A percentile compares a stretch with the other conserved stretches of the same genome.
Evolutionary conservation across 1,284 basidiomycete species (phyloP).

Genomic region (Coniferiporia weirii): DNA sequence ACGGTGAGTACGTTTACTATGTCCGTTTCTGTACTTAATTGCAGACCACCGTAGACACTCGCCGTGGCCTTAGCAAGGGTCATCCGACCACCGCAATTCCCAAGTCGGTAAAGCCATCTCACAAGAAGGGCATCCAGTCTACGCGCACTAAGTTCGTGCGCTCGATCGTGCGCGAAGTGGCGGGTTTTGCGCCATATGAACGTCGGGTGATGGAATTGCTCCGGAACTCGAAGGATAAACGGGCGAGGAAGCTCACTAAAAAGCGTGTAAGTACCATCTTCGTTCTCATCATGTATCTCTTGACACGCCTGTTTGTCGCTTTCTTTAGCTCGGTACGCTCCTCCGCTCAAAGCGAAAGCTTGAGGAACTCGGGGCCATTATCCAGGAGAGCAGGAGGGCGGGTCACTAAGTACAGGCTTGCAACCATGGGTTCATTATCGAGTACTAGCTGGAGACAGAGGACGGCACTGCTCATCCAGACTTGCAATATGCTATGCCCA

Average conservation of each 20-base stretch:
- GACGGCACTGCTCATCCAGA: not conserved
- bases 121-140: slow-evolving; percentile 89
- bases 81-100: slow-evolving; percentile 87
- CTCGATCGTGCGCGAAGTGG: slow-evolving; percentile 89
- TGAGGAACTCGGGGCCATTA: slow-evolving; percentile 87
- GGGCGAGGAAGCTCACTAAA: slow-evolving; percentile 96
- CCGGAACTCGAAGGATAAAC: slow-evolving; percentile 99
- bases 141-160: slow-evolving; percentile 89
- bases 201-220: slow-evolving; percentile 97
- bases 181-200: slow-evolving; percentile 98
- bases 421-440: not conserved
- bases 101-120: slow-evolving; percentile 75
- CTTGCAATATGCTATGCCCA: slow-evolving; percentile 1
- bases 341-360: slow-evolving; percentile 96
- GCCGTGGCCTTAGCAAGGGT: slow-evolving; percentile 89
- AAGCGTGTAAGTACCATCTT: slow-evolving; percentile 74
- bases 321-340: slow-evolving; percentile 81
- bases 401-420: slow-evolving; percentile 44
- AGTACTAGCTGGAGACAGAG: not conserved
- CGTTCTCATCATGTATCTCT: slow-evolving; percentile 4
- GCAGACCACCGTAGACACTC: slow-evolving; percentile 61
- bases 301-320: not conserved
- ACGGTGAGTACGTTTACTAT: slow-evolving; percentile 41
- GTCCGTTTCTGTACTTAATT: slow-evolving; percentile 2
- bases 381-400: slow-evolving; percentile 85